These are phyloP conservation scores for Leucaena leucocephala DNA, from an alignment of 306 rosid genomes.

Conservation along the genomic window DNA sequence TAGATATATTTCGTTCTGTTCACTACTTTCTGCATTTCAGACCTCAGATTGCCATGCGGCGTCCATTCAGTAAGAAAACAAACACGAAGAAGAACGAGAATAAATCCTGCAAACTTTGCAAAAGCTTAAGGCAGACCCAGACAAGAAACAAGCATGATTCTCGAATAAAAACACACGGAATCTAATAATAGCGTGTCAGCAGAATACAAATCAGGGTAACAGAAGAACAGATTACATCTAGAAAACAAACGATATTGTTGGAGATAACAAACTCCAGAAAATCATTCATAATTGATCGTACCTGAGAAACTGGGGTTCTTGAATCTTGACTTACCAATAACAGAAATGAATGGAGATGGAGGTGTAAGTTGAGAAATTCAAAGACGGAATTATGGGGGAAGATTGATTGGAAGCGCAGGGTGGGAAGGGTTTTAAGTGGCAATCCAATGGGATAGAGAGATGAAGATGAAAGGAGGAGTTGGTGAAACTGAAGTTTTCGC, in stretches of 20 bases:
- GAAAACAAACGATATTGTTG: slow-evolving; percentile 4
- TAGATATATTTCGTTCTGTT: background rate
- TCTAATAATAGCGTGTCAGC: slow-evolving; percentile 30
- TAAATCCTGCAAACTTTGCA: slow-evolving; percentile 28
- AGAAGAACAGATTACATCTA: slow-evolving; percentile 16
- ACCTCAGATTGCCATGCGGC: slow-evolving; percentile 27
- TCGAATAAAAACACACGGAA: slow-evolving; percentile 34
- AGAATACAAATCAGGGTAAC: slow-evolving; percentile 34
- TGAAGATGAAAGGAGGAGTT: slow-evolving; percentile 58
- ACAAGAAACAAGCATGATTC: slow-evolving; percentile 28
- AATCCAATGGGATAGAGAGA: slow-evolving; percentile 47
- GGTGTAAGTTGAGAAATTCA: slow-evolving; percentile 22
- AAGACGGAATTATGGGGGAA: slow-evolving; percentile 38
- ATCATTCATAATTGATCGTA: background rate
- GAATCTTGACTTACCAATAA: slow-evolving; percentile 23
- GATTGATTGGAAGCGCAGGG: slow-evolving; percentile 53
- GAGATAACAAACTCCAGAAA: slow-evolving; percentile 41
- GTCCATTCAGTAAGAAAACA: slow-evolving; percentile 28
- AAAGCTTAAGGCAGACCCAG: slow-evolving; percentile 36
- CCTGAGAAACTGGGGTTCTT: slow-evolving; percentile 43
- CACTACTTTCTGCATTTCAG: background rate
- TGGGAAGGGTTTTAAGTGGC: slow-evolving; percentile 39
- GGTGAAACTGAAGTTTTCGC: slow-evolving; percentile 53
- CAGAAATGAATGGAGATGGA: no score
- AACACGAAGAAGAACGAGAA: slow-evolving; percentile 22